Conservation (phyloP, 306 rosid genomes). For the Herpetospermum pedunculosum region DNA sequence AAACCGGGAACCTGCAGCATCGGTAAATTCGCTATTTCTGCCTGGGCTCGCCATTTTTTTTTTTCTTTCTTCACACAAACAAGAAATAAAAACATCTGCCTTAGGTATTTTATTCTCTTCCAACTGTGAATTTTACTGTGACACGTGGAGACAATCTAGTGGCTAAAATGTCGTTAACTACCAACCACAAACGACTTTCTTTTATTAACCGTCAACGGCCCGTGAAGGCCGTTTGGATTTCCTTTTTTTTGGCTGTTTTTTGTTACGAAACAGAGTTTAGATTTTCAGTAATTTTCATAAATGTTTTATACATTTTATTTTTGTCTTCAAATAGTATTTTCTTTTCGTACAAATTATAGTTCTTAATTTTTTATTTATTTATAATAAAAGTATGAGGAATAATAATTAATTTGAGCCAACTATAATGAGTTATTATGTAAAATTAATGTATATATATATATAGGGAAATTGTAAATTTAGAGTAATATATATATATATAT, state of each 20-base stretch:
- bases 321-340: too few species aligned
- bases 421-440: too few species aligned
- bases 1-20: slow-evolving; percentile 21
- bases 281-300: neutral
- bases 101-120: neutral
- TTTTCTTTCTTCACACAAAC: neutral
- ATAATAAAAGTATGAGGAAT: neutral
- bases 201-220: slow-evolving; percentile 12
- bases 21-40: slow-evolving; percentile 4
- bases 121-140: neutral
- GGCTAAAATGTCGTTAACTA: neutral
- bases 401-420: neutral
- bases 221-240: neutral
- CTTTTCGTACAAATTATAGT: too few species aligned
- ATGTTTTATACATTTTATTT: too few species aligned
- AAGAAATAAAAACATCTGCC: neutral
- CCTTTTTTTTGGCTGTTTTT: neutral
- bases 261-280: too few species aligned
- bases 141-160: neutral
- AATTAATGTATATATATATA: neutral
- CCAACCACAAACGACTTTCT: slow-evolving; percentile 8
- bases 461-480: too few species aligned
- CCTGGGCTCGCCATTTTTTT: slow-evolving; percentile 35
- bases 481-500: too few species aligned
- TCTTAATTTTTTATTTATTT: too few species aligned